Evolutionary conservation across 1,139 yeast species (phyloP), one percentile per base, ranked within the genome.

Genomic region (Magnusiomyces ingens): DNA sequence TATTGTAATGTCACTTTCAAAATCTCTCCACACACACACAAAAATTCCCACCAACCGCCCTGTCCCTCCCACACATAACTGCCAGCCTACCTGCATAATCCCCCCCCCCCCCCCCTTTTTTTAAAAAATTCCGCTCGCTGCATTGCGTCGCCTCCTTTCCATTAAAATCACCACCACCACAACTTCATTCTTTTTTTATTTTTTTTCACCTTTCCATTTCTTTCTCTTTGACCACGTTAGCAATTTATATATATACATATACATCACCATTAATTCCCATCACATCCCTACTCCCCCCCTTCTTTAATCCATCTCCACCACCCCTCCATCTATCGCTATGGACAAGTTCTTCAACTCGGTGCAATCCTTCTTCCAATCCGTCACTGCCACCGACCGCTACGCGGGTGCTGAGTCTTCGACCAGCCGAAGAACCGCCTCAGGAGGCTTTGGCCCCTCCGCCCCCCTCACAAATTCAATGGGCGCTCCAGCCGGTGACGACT

Each of bases 371-470:
- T 70, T 80, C 55, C 85, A 81, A 62, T 79, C 84, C 40, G 75
- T 81, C 54, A 80, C 85, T 44, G 81, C 86, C 22, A 81, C 76
- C 48, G 85, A 81, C 63, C 83, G 81, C 63, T 81, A 81, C 64
- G 86, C 86, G 50, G 75, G 82, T 19, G 18, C 47, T 21, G n/a
- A 45, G 1, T 40, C 46, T 18, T 48, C 50, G n/a, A 35, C 44
- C 35, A 49, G 45, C 4, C 42, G 55, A 29, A 49, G 56, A 12
- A 55, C 54, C n/a, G 50, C 44, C 21, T 53, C 56, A n/a, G 58
- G 56, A n/a, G 54, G 55, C 4, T 53, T 51, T 40, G 55, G 56
- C 12, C 58, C 58, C 18, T 48, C 54, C 15, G 57, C 57, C 19
- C 55, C 57, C 12, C 37, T 55, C 29, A 54, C 56, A 12, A 26